Evolutionary conservation across 1,139 yeast species (phyloP), one percentile per base, ranked within the genome.

Genomic region (Suhomyces coccinellae): DNA sequence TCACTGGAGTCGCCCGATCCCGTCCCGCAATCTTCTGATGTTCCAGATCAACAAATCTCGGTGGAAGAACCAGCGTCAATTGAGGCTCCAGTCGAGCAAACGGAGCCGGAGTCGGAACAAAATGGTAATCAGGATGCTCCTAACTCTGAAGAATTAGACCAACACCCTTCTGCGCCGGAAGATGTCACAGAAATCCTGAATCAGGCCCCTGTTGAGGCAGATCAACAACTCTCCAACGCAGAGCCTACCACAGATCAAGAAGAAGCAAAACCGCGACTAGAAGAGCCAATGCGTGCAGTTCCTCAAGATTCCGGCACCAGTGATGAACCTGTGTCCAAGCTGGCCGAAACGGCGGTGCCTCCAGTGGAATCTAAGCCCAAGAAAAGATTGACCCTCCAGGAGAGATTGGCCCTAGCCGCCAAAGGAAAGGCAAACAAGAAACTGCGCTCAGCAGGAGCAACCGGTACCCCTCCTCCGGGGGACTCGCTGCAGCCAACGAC

Each of bases 331-430:
- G 6, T n/a, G n/a, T 5, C n/a, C 4, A 26, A 26, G 7, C 29
- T n/a, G 29, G 17, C 20, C 12, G 26, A n/a, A 27, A 13, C 11
- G 14, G 26, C 38, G 14, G 31, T n/a, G n/a, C 13, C 36, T 3
- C 17, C 20, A 20, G 4, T 26, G 22, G 35, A 28, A 29, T 26
- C 38, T 28, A 53, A 52, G 38, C 57, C 59, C 13, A 58, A 62
- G 31, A 80, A 82, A 54, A 71, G 87, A 53, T 67, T 85, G 36
- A 78, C 95, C 0, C 69, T 87, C 55, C 91, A 88, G 58, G 96
- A 89, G 57, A 70, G 97, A 51, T 70, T 89, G 46, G 95, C 95
- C 1, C 66, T 83, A 54, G 97, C 97, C 1, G 90, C 91, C 4
- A 80, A 80, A 54, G 72, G 78, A 3, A 74, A 69, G 38, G 64